Conservation (phyloP, 768 basidiomycete genomes). For the Phylloporus scabripes region DNA sequence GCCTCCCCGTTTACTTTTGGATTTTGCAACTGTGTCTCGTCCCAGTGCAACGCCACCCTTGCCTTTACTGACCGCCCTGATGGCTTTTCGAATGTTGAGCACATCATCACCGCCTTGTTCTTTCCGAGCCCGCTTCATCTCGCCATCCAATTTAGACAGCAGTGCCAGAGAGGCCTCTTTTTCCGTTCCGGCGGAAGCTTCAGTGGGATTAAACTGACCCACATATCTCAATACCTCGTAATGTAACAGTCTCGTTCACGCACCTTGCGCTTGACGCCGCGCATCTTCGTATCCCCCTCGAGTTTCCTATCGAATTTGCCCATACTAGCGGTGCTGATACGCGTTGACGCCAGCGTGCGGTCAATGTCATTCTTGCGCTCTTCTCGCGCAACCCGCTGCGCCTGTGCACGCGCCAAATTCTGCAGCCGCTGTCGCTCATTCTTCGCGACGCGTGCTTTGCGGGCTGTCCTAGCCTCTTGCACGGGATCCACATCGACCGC, state of each 20-base stretch:
- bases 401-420: constrained; percentile 59
- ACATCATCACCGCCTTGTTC: constrained; percentile 45
- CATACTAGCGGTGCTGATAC: constrained; percentile 89
- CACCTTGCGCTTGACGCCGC: constrained; percentile 91
- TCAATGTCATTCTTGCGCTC: constrained; percentile 72
- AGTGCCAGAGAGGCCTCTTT: constrained; percentile 68
- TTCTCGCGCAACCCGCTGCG: constrained; percentile 32
- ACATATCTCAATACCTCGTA: constrained; percentile 1
- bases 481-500: constrained; percentile 74
- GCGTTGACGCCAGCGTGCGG: constrained; percentile 65
- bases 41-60: constrained; percentile 57
- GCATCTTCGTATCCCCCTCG: constrained; percentile 85
- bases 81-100: constrained; percentile 86
- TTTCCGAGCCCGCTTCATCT: constrained; percentile 48
- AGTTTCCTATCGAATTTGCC: constrained; percentile 89
- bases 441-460: constrained; percentile 77
- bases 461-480: constrained; percentile 66
- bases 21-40: constrained; percentile 31
- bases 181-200: constrained; percentile 59
- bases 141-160: constrained; percentile 71
- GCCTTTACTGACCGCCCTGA: constrained; percentile 69
- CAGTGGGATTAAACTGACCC: constrained; percentile 77
- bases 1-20: constrained; percentile 26
- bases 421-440: constrained; percentile 73
- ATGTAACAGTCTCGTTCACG: background rate